Base-by-base conservation (phyloP, 1,284 basidiomycete species). In the Heliocybe sulcata region DNA sequence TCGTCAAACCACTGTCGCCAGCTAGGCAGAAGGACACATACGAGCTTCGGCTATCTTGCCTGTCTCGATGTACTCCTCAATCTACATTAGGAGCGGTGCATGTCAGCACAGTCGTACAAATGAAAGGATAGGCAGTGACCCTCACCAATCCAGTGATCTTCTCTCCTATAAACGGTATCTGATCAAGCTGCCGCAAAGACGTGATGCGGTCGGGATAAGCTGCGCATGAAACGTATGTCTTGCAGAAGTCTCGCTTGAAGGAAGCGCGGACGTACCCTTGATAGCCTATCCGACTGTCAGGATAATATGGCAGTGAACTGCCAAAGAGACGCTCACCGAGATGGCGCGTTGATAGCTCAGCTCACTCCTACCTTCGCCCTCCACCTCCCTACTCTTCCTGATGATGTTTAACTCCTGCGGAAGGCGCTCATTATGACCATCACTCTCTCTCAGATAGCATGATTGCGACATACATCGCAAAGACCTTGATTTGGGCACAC, bases 271-370 rank as follows among this genome's bases (percentile, higher is more conserved):
- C 69, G 56, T 48, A 82, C 87, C 80, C 77, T 89, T 88, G 58
- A 89, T 72, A 1, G 72, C 61, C 83, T 86, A 49, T 14, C 6
- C 23, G 23, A n/a, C 16, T 20, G 35, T 35, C 56, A 58, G 4
- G 19, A 20, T n/a, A 8, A 2, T 35, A 12, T 48, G 8, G 25
- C 16, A 51, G 35, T 12, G 25, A 54, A 12, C 51, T 33, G 16
- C 22, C 16, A 47, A 26, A 45, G 23, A 54, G 11, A 9, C 16
- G 60, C 82, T 63, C 63, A 85, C 82, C n/a, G 81, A 76, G 57
- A 87, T 81, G 1, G 84, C 80, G 45, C 85, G 74, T 48, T 80
- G 75, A 60, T 90, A 90, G 59, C 80, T 83, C 51, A 90, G 67
- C 49, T 81, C 80, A 61, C 84, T 88, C 31, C 80, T 70, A 10